Percentiles rank a stretch among this genome's conserved stretches.
phyloP scores from a whole-genome alignment of 257 asterid genomes.

The Petrea volubilis region DNA sequence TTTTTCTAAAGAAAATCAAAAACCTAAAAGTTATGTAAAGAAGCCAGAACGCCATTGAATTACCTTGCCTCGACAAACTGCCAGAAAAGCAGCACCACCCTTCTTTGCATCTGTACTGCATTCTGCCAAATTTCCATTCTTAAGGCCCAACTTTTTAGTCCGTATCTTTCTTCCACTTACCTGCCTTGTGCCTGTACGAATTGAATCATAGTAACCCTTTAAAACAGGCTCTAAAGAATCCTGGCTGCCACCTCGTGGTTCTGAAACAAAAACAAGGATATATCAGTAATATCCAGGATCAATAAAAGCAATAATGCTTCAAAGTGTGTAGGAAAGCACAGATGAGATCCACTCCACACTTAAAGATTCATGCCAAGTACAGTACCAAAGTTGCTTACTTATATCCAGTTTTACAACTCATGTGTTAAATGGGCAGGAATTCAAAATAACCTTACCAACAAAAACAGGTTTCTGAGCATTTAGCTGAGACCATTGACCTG shows the following conservation, averaged over 20 bases:
- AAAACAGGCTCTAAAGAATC: constrained; percentile 72
- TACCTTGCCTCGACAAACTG: constrained; percentile 99
- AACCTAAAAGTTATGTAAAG: neutral
- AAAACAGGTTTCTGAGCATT: constrained; percentile 79
- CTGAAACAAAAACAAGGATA: constrained; percentile 38
- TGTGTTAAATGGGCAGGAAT: constrained; percentile 2
- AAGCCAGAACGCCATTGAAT: neutral
- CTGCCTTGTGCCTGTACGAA: constrained; percentile 47
- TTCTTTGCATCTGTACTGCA: constrained; percentile 40
- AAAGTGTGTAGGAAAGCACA: neutral
- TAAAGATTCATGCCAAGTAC: neutral
- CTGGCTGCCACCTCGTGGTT: constrained; percentile 88
- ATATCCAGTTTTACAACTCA: constrained; percentile 12
- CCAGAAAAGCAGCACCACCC: constrained; percentile 90
- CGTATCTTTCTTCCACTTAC: constrained; percentile 54
- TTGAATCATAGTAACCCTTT: constrained; percentile 62
- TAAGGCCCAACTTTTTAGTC: constrained; percentile 55
- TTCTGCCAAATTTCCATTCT: constrained; percentile 33
- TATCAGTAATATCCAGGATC: constrained; percentile 23
- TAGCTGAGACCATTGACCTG: constrained; percentile 89
- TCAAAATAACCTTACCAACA: constrained; percentile 62
- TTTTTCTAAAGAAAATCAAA: neutral
- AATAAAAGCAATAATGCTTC: constrained; percentile 4
- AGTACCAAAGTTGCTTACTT: neutral
- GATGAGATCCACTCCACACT: constrained; percentile 6